Conservation (phyloP, 805 yeast genomes). For the Myxozyma mucilagina region DNA sequence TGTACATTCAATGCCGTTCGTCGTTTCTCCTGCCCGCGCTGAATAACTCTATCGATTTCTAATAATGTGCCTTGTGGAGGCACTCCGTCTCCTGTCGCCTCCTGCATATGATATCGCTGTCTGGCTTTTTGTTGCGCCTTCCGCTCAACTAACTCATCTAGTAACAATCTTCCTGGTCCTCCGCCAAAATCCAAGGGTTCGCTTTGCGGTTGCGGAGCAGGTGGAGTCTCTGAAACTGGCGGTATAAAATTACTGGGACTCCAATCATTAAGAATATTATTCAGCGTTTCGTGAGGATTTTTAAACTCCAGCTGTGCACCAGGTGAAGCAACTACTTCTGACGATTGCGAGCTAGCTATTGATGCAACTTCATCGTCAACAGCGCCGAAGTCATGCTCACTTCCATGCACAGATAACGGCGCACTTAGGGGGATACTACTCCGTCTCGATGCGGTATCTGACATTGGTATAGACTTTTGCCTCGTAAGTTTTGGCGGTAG, state of each 20-base stretch:
- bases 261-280: constrained; percentile 7
- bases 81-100: not conserved
- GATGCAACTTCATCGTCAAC: constrained; percentile 5
- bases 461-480: not conserved
- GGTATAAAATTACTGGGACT: not conserved
- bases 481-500: constrained; percentile 21
- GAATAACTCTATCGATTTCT: constrained; percentile 11
- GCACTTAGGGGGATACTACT: constrained; percentile 2
- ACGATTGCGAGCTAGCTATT: not conserved
- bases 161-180: constrained; percentile 16
- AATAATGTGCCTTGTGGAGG: constrained; percentile 5
- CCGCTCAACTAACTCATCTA: constrained; percentile 20
- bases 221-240: not conserved
- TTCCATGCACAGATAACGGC: not conserved
- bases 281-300: constrained; percentile 20
- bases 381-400: not conserved
- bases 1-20: constrained; percentile 8
- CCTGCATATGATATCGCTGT: not conserved
- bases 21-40: constrained; percentile 15
- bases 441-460: not conserved
- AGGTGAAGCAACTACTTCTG: constrained; percentile 4
- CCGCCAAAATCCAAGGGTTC: not conserved
- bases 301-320: not conserved
- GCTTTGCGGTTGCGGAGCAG: no score
- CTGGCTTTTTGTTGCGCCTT: constrained; percentile 14